Conservation (phyloP, 345 rosid genomes). For the Brassica carinata region DNA sequence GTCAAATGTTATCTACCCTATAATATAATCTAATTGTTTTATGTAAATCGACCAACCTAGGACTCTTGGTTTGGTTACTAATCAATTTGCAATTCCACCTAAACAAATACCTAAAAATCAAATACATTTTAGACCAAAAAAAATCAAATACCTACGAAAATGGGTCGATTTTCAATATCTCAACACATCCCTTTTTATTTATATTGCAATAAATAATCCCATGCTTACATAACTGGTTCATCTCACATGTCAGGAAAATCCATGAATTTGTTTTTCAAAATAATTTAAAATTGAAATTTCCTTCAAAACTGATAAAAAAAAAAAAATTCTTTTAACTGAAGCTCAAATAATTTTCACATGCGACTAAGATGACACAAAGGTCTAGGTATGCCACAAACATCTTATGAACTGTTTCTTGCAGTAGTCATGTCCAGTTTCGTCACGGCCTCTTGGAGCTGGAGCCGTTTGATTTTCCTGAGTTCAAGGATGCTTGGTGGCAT, state of each 20-base stretch:
- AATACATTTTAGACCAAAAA: background rate
- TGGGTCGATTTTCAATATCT: constrained; percentile 2
- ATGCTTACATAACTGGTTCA: constrained; percentile 7
- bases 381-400: background rate
- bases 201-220: background rate
- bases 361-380: constrained; percentile 14
- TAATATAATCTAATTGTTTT: constrained; percentile 13
- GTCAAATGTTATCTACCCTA: constrained; percentile 34
- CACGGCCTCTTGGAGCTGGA: constrained; percentile 55
- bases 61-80: constrained; percentile 24
- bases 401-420: constrained; percentile 25
- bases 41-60: constrained; percentile 35
- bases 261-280: background rate
- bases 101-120: background rate
- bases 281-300: background rate
- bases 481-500: constrained; percentile 68
- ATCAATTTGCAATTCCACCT: constrained; percentile 35
- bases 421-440: constrained; percentile 40
- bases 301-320: background rate
- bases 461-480: constrained; percentile 62
- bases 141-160: background rate
- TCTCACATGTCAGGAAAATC: constrained; percentile 3
- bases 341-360: background rate
- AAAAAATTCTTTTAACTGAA: background rate
- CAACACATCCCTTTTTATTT: background rate